phyloP scores from a whole-genome alignment of 1,139 yeast species.

The Pichia sp. region DNA sequence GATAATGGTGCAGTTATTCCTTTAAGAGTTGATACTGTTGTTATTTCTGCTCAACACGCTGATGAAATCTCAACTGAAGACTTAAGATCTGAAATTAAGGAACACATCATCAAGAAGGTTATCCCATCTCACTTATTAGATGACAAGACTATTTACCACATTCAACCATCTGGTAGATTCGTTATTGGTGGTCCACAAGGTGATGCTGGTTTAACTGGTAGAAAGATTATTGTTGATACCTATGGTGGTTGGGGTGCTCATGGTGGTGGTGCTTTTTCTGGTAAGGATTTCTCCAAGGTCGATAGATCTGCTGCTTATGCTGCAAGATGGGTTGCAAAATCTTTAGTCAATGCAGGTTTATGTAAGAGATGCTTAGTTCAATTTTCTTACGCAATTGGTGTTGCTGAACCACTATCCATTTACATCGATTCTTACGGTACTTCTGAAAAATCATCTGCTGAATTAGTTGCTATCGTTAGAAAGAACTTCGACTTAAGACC shows the following conservation, averaged over 20 bases:
- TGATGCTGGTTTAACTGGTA: constrained; percentile 99
- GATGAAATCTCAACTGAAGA: constrained; percentile 92
- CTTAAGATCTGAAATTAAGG: constrained; percentile 67
- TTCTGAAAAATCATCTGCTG: constrained; percentile 78
- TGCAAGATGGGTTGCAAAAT: constrained; percentile 99
- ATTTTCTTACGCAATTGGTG: constrained; percentile 99
- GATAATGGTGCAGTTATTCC: constrained; percentile 96
- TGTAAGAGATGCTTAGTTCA: constrained; percentile 98
- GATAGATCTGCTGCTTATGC: constrained; percentile 99
- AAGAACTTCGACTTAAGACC: constrained; percentile 98
- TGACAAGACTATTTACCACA: constrained; percentile 93
- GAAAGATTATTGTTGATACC: constrained; percentile 98
- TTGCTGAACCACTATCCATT: constrained; percentile 97
- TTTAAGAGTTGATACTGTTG: constrained; percentile 93
- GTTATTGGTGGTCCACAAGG: constrained; percentile 99
- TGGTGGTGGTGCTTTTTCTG: constrained; percentile 99
- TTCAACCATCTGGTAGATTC: constrained; percentile 99
- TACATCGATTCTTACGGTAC: constrained; percentile 98
- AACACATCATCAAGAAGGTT: constrained; percentile 83
- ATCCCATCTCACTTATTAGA: constrained; percentile 88
- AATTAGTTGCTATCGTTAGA: constrained; percentile 83
- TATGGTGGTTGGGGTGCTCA: constrained; percentile 99
- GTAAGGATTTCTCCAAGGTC: constrained; percentile 99
- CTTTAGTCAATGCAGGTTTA: constrained; percentile 87
- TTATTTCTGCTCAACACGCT: constrained; percentile 96